Base-by-base conservation (phyloP, 352 stramenopile genomes). In the Pythium volutum region DNA sequence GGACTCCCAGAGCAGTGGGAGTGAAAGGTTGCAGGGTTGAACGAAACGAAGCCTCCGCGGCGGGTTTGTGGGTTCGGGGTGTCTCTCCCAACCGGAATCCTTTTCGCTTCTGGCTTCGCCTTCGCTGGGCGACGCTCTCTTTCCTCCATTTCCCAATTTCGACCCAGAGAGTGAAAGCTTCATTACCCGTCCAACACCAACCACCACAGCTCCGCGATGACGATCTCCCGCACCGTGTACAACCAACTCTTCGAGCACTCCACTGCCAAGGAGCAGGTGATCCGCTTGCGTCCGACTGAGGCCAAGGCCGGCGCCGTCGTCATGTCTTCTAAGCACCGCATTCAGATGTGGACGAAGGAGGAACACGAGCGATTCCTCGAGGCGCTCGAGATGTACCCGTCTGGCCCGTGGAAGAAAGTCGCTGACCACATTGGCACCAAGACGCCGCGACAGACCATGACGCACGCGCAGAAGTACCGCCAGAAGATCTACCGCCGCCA, bases 361-460 rank as follows among this genome's bases (percentile, higher is more conserved):
- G 84, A 93, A 67, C 86, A 95, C 71, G 86, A 93, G 54, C 80
- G 79, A 14, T 95, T 95, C 55, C 73, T 95, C 14, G 78, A 81
- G 26, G 86, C 86, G 31, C 77, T 95, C 22, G 82, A 95, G 62
- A 89, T 89, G 79, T 95, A 81, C 71, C 86, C 86, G 0, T 77
- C 81, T 6, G 86, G 86, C 6, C 86, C 86, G 15, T 95, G 86
- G 86, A 92, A 93, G 71, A 88, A 86, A 29, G 82, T 95, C n/a
- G 79, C 84, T 4, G 84, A 90, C 43, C 80, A 87, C 62, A 89
- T 95, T 45, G 80, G 84, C 53, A 92, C 85, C 11, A 92, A 93
- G 61, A 95, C 85, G 6, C 80, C 94, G 9, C 89, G 96, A 20
- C 97, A 99, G 74, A 98, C 98, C 34, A 92, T 92, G 83, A 92